phyloP scores from a whole-genome alignment of 2,329 filamentous ascomycete genomes.

The Alternaria arbusti region DNA sequence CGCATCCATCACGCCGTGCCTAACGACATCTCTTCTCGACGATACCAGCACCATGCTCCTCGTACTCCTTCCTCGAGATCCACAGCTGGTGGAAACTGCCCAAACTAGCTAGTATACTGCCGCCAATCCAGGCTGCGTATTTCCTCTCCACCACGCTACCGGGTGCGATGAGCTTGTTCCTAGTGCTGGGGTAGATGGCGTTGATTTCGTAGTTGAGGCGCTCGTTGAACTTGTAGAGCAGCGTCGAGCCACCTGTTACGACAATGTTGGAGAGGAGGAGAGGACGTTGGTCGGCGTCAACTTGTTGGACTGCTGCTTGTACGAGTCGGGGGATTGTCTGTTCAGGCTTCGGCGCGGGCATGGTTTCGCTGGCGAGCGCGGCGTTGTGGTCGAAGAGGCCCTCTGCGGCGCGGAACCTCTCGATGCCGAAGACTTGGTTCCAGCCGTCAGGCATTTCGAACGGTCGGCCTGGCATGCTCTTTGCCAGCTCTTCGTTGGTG shows the following conservation, averaged over 20 bases:
- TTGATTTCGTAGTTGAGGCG: constrained; percentile 85
- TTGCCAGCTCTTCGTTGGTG: constrained; percentile 76
- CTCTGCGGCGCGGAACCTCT: constrained; percentile 85
- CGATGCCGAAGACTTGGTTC: constrained; percentile 91
- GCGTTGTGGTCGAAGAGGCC: constrained; percentile 88
- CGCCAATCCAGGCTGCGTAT: constrained; percentile 95
- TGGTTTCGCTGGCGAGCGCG: constrained; percentile 63
- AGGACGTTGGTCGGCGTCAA: constrained; percentile 88
- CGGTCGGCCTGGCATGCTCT: constrained; percentile 76
- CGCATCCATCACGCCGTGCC: background rate
- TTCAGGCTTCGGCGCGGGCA: constrained; percentile 66
- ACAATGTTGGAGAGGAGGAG: constrained; percentile 88
- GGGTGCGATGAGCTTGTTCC: constrained; percentile 87
- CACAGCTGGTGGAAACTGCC: constrained; percentile 99
- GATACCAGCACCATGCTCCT: constrained; percentile 88
- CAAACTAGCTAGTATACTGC: constrained; percentile 91
- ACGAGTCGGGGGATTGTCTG: constrained; percentile 87
- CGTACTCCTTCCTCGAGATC: constrained; percentile 97
- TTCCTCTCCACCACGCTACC: constrained; percentile 86
- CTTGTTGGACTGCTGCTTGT: constrained; percentile 74
- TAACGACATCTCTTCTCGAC: constrained; percentile 97
- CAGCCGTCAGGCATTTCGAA: constrained; percentile 98
- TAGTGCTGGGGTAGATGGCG: constrained; percentile 79
- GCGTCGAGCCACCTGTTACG: constrained; percentile 84
- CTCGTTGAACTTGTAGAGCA: constrained; percentile 92